These are phyloP conservation scores for Pelargonium nanum DNA, from an alignment of 345 rosid genomes.

Conservation along the genomic window DNA sequence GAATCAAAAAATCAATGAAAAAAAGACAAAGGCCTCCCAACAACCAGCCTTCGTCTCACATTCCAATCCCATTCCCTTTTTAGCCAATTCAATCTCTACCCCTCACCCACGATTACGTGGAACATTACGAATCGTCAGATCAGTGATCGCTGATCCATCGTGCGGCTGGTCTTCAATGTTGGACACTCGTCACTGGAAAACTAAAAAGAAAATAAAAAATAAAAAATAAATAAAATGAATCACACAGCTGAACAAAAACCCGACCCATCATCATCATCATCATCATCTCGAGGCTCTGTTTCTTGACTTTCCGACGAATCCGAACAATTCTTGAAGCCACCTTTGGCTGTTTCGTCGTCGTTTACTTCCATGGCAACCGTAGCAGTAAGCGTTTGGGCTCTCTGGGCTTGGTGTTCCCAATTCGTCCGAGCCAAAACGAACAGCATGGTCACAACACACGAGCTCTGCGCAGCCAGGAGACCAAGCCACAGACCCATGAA, in stretches of 20 bases:
- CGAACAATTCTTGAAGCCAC: not conserved
- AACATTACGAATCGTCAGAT: no score
- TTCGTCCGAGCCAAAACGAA: constrained; percentile 43
- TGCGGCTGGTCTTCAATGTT: not conserved
- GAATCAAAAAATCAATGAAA: no score
- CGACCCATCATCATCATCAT: no score
- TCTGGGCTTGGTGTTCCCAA: constrained; percentile 51
- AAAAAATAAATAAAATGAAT: no score
- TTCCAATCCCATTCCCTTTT: not conserved
- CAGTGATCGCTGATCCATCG: not conserved
- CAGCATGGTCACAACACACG: constrained; percentile 60
- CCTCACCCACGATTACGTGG: no score
- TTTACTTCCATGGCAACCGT: constrained; percentile 10
- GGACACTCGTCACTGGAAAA: not conserved
- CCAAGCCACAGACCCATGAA: constrained; percentile 82
- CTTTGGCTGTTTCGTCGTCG: not conserved
- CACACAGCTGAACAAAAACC: not conserved
- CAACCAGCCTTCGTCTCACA: no score
- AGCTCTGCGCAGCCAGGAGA: constrained; percentile 71
- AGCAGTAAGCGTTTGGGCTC: constrained; percentile 40
- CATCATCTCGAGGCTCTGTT: not conserved
- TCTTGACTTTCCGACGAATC: not conserved
- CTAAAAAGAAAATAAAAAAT: no score
- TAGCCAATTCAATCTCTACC: no score
- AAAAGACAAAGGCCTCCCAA: not conserved